Evolutionary conservation across 441 rosid genomes (phyloP).

Genomic region (Biscutella laevigata): DNA sequence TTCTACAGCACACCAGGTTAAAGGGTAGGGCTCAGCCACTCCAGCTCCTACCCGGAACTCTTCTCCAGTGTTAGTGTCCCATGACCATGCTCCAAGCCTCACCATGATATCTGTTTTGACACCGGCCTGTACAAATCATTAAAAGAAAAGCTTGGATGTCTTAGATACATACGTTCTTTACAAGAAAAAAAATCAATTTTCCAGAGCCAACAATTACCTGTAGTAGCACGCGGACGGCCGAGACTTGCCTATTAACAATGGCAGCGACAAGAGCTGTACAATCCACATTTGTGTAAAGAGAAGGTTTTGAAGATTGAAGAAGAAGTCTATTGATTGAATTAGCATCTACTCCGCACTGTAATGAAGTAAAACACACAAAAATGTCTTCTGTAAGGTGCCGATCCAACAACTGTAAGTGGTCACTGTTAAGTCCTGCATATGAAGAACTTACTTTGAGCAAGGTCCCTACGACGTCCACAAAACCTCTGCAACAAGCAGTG

Average conservation of each 20-base stretch:
- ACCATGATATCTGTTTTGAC: conserved; percentile 45
- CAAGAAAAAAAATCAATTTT: not conserved
- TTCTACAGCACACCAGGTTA: conserved; percentile 93
- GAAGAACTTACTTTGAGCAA: conserved; percentile 50
- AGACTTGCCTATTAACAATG: conserved; percentile 72
- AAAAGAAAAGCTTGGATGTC: conserved; percentile 11
- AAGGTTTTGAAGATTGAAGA: conserved; percentile 84
- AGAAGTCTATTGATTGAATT: conserved; percentile 55
- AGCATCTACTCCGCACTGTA: conserved; percentile 79
- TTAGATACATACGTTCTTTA: conserved; percentile 6
- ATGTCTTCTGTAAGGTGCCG: not conserved
- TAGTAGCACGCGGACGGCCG: conserved; percentile 54
- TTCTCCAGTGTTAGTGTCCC: conserved; percentile 84
- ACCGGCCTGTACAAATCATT: conserved; percentile 50
- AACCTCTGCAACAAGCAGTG: conserved; percentile 81
- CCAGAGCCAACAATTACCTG: conserved; percentile 39
- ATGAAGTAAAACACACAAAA: conserved; percentile 6
- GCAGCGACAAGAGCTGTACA: conserved; percentile 84
- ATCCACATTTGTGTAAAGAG: conserved; percentile 76
- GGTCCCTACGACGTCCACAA: conserved; percentile 56
- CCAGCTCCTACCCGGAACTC: conserved; percentile 94
- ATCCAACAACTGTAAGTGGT: not conserved
- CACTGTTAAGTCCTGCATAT: not conserved
- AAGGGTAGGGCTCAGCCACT: conserved; percentile 79
- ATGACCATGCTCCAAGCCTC: conserved; percentile 92